Percentiles rank a stretch among this genome's conserved stretches.
Evolutionary conservation across 2,329 filamentous ascomycete genomes (phyloP).

Genomic region (Didymella keratinophila): DNA sequence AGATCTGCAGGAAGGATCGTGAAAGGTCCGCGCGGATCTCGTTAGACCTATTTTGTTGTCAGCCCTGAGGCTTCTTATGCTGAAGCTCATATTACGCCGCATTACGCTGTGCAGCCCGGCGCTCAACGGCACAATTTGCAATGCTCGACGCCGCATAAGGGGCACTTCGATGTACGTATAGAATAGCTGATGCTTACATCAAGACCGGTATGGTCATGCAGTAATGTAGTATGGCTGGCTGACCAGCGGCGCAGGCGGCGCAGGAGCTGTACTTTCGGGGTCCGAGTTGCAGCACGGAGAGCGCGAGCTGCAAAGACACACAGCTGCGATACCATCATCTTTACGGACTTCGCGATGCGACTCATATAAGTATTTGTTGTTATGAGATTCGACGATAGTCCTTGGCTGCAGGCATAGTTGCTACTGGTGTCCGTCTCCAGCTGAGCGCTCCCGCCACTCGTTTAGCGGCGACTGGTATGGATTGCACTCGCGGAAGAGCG

Average conservation of each 20-base stretch:
- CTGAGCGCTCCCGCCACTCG: constrained; percentile 32
- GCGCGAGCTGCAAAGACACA: constrained; percentile 6
- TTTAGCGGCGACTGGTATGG: constrained; percentile 26
- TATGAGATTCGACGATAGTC: constrained; percentile 25
- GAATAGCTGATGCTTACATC: constrained; percentile 32
- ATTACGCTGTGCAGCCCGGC: constrained; percentile 7
- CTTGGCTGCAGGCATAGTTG: constrained; percentile 36
- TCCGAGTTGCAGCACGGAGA: constrained; percentile 6
- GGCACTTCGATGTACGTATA: constrained; percentile 13
- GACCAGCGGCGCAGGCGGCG: constrained; percentile 25
- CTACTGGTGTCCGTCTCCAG: constrained; percentile 38
- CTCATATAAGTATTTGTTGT: constrained; percentile 34
- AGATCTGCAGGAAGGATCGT: constrained; percentile 46
- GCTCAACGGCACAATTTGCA: constrained; percentile 11
- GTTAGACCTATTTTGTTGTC: constrained; percentile 42
- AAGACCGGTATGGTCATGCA: constrained; percentile 21
- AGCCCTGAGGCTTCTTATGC: constrained; percentile 31
- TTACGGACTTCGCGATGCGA: constrained; percentile 1
- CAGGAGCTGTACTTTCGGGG: constrained; percentile 12
- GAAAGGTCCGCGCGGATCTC: constrained; percentile 39
- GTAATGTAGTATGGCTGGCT: constrained; percentile 26
- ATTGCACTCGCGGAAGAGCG: constrained; percentile 36
- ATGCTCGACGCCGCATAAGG: constrained; percentile 8
- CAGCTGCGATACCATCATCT: constrained; percentile 4
- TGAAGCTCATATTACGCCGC: constrained; percentile 9